Evolutionary conservation across 2,329 filamentous ascomycete genomes (phyloP), one percentile per base, ranked within the genome.

Genomic region (Fusarium chuoi): DNA sequence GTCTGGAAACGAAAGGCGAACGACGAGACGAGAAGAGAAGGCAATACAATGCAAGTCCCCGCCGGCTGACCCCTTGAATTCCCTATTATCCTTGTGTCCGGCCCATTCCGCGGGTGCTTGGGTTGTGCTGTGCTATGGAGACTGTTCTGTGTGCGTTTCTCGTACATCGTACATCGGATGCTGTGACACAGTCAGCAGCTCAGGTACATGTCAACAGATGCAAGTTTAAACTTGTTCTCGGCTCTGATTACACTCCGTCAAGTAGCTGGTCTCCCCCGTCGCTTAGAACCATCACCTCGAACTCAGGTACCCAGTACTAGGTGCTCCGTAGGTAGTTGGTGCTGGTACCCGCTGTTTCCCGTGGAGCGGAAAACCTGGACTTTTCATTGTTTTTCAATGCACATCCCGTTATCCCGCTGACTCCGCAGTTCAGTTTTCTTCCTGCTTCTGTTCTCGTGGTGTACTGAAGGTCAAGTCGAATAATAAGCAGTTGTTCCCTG

Each of bases 351-450:
- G 66, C 73, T 73, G 65, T 75, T 75, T 75, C 59, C 69, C 65
- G 61, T 68, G 52, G 62, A 71, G 58, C 54, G 48, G 51, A 66
- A 75, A 59, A 59, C 64, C 49, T 72, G 74, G 57, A 73, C 64
- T 68, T 77, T 66, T 66, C 28, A 72, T 75, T 77, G 62, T 60
- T 75, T 77, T 77, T 75, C 71, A 77, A 77, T 76, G 64, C 68
- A 68, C 71, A 66, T 66, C 59, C 44, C 44, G 44, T 46, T 14
- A 35, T 68, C 33, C 65, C 65, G 66, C 49, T 54, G 63, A 60
- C 57, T 70, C 55, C 66, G 61, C 65, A 48, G 28, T 45, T 64
- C 62, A 55, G 36, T 45, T 64, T 59, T 59, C 42, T n/a, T 58
- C 24, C 36, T 39, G 24, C 26, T 41, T n/a, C 51, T 26, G 30